Conservation (phyloP, 106 monocot species). For the Apostasia ramifera region DNA sequence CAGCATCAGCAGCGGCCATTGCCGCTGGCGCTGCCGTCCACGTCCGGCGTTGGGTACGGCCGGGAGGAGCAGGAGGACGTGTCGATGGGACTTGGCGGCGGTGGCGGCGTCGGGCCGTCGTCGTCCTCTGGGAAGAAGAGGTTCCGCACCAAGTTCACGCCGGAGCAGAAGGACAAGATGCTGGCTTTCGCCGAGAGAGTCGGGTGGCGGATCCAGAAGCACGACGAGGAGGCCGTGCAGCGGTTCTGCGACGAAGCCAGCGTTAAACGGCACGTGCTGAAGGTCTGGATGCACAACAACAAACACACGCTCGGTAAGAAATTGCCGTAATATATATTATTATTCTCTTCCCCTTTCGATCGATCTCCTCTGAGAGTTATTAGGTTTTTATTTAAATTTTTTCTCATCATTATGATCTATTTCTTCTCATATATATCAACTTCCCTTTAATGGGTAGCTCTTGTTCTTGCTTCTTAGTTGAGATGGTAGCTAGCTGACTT, state of each 20-base stretch:
- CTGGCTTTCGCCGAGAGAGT: conserved; percentile 64
- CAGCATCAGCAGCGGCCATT: conserved; percentile 10
- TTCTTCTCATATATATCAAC: too few species aligned
- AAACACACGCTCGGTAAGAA: conserved; percentile 90
- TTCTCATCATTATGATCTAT: too few species aligned
- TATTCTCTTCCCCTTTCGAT: background rate
- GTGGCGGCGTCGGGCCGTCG: conserved; percentile 8
- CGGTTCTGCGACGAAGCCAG: conserved; percentile 65
- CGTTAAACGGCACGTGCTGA: conserved; percentile 68
- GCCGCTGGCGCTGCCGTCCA: conserved; percentile 70
- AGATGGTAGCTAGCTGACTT: background rate
- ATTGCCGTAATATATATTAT: background rate
- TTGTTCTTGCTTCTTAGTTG: background rate
- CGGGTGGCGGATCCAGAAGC: conserved; percentile 87
- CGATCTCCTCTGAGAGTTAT: too few species aligned
- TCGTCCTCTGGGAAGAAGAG: conserved; percentile 41
- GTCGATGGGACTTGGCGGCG: conserved; percentile 16
- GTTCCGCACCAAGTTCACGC: conserved; percentile 73
- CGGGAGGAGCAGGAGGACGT: conserved; percentile 67
- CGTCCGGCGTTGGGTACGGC: conserved; percentile 60
- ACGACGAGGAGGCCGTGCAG: conserved; percentile 78
- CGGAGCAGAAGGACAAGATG: conserved; percentile 93
- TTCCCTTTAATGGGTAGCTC: background rate
- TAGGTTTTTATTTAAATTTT: too few species aligned
- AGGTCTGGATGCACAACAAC: conserved; percentile 98